Base-by-base conservation (phyloP, 106 monocot species). In the Cymbidium sinense region DNA sequence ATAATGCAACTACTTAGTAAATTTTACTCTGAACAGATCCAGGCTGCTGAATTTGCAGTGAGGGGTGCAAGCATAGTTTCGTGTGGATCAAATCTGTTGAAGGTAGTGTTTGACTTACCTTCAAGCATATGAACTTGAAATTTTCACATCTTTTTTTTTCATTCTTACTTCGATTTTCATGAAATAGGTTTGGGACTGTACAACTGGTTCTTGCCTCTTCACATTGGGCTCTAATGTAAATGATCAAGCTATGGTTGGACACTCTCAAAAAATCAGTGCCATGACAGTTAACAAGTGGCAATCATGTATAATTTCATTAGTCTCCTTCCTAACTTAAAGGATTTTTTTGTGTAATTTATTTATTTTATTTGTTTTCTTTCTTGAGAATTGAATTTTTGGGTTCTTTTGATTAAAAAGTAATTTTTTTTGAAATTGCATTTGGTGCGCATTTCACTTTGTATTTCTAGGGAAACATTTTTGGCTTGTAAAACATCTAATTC, bases 231-330 rank as follows among this genome's bases (percentile, higher is more conserved):
- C 81, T 70, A 25, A 20, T 65, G 64, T 61, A 85, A 82, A 87
- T 79, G 86, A 84, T 36, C 84, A 64, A 75, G 70, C 82, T 75
- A 79, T 76, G 69, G 75, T 79, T 84, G 91, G 95, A 78, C 95
- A 95, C 76, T 77, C 84, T 21, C 75, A 89, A 78, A 89, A 86
- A 73, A 95, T 95, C 70, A 91, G 81, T 85, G 84, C 91, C 41
- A 95, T 95, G 95, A 76, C 87, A n/a, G 95, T 95, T 67, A 95
- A 95, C 82, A 74, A 28, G 34, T 95, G 91, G 87, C 91, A 95
- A 80, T 95, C 95, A 34, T 89, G 95, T 95, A 95, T 39, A 83
- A 78, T 79, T 75, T 19, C 50, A 69, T 55, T 34, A 31, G 17
- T 43, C 28, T 74, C 9, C 8, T 25, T 28, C 13, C 13, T 74